Percentiles rank a stretch among this genome's conserved stretches.
phyloP scores from a whole-genome alignment of 768 basidiomycete species.

The Phlegmacium glaucopus region DNA sequence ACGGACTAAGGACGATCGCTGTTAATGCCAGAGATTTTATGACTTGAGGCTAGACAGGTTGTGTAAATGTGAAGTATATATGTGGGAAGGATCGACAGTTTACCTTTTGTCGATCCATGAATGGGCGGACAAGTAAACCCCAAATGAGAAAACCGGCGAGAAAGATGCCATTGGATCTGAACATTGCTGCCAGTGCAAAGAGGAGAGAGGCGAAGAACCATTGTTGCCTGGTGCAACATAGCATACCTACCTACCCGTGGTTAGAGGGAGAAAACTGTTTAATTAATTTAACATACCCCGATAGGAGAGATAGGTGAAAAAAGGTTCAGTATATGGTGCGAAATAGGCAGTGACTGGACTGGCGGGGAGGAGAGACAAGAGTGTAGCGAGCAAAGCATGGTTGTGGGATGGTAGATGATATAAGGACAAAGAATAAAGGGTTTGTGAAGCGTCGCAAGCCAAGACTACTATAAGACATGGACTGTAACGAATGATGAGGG shows the following conservation, averaged over 20 bases:
- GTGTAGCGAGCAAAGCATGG: slow-evolving; percentile 56
- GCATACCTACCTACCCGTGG: slow-evolving; percentile 57
- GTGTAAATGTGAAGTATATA: not conserved
- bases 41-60: slow-evolving; percentile 25
- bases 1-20: slow-evolving; percentile 55
- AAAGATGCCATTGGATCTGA: slow-evolving; percentile 78
- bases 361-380: slow-evolving; percentile 76
- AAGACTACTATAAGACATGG: slow-evolving; percentile 34
- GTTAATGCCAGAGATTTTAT: slow-evolving; percentile 39
- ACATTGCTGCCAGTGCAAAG: slow-evolving; percentile 61
- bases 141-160: slow-evolving; percentile 78
- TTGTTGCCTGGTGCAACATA: slow-evolving; percentile 43
- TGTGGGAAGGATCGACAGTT: slow-evolving; percentile 5
- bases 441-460: slow-evolving; percentile 38
- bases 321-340: slow-evolving; percentile 80
- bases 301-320: slow-evolving; percentile 82
- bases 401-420: slow-evolving; percentile 50
- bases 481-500: slow-evolving; percentile 48
- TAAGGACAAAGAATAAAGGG: slow-evolving; percentile 58
- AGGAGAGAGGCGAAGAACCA: slow-evolving; percentile 56
- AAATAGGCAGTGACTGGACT: slow-evolving; percentile 73
- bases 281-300: slow-evolving; percentile 37
- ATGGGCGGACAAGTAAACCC: slow-evolving; percentile 60
- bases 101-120: slow-evolving; percentile 37
- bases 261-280: not conserved